A percentile compares a stretch with the other conserved stretches of the same genome.
phyloP scores from a whole-genome alignment of 2,329 filamentous ascomycete genomes.

The Polytolypa hystricis region DNA sequence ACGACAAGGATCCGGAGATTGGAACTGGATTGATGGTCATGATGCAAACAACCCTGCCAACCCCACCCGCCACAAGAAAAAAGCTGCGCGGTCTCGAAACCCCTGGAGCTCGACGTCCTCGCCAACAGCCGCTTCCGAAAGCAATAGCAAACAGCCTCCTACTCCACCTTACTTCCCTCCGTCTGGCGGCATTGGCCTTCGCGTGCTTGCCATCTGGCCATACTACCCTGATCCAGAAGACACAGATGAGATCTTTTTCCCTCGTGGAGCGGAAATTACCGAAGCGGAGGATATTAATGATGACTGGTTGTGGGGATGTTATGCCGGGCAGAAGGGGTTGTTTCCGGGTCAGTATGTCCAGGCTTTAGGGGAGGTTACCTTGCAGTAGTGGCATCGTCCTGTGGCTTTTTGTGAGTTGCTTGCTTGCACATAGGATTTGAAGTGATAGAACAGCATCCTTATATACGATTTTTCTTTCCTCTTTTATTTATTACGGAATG shows the following conservation, averaged over 20 bases:
- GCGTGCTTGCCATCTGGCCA: constrained; percentile 57
- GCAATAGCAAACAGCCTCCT: constrained; percentile 10
- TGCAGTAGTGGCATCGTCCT: constrained; percentile 5
- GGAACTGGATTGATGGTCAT: constrained; percentile 33
- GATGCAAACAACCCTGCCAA: constrained; percentile 14
- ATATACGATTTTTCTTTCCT: too few relatives aligned
- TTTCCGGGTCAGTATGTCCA: constrained; percentile 71
- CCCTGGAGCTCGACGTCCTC: constrained; percentile 21
- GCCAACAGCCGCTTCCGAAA: constrained; percentile 41
- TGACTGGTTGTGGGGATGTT: constrained; percentile 81
- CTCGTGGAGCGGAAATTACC: constrained; percentile 66
- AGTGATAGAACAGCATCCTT: too few relatives aligned
- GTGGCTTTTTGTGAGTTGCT: too few relatives aligned
- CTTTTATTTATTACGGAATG: too few relatives aligned
- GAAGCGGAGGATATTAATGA: constrained; percentile 82
- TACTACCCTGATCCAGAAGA: constrained; percentile 56
- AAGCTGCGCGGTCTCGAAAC: constrained; percentile 10
- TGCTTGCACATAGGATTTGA: too few relatives aligned
- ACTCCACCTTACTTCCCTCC: constrained; percentile 48
- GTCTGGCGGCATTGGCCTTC: constrained; percentile 59
- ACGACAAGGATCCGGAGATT: constrained; percentile 21
- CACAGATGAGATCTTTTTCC: constrained; percentile 70
- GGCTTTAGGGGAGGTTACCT: constrained; percentile 30
- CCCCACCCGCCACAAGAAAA: constrained; percentile 7
- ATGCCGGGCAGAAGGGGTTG: constrained; percentile 67